Base-by-base conservation (phyloP, 176 grass and related monocot species). In the Aechmea fasciata region DNA sequence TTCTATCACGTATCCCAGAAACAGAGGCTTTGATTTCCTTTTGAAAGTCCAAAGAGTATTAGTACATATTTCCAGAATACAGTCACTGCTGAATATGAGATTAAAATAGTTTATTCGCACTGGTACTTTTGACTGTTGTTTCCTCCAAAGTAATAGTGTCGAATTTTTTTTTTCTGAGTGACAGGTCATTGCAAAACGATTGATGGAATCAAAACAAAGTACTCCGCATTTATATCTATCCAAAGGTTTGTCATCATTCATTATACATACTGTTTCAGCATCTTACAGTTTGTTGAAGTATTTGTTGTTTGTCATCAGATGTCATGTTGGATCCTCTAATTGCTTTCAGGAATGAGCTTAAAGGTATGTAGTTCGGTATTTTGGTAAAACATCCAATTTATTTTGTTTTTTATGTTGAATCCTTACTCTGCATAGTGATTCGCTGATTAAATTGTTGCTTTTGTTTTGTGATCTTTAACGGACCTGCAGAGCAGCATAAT, bases 171-270 rank as follows among this genome's bases (percentile, higher is more conserved):
- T 13, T 11, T 51, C 66, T 63, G 26, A 64, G 13, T 65, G 48
- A 47, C 80, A 90, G 89, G 54, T 99, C 69, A 93, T 99, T 75
- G 94, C 94, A 70, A 93, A 99, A 78, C 85, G 94, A 50, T 75
- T 99, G 80, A 74, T 99, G 7, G 89, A 93, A 80, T 99, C 94
- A 64, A 99, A 99, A 81, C 94, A 90, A 80, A 85, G 69, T 15
- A 99, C 79, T 79, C 94, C 94, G 70, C 94, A 99, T 85, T 77
- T 93, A 50, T 99, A 99, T 78, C 76, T 99, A 57, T 90, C 89
- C 11, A 79, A 89, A 87, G 94, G 94, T 99, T 65, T 50, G 14
- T 50, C 49, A 14, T 76, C 33, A 41, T 71, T 51, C 19, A 28
- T 50, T 22, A 48, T 47, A 41, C 29, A 76, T 49, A 47, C 63